These are phyloP conservation scores for Colletotrichum gloeosporioides DNA, from an alignment of 2,329 filamentous ascomycete species.

Conservation along the genomic window DNA sequence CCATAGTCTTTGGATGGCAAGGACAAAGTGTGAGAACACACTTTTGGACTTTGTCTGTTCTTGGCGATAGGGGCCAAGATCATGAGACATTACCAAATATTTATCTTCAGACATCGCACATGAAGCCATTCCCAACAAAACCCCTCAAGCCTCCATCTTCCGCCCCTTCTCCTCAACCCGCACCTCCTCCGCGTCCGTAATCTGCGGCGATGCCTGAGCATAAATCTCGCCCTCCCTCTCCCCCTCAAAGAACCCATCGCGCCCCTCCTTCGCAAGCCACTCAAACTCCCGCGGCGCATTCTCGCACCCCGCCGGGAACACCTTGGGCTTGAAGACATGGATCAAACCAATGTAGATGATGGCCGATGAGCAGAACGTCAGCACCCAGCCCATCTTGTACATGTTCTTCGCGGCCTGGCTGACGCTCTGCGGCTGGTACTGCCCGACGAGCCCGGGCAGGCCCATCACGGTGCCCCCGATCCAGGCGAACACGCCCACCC, in stretches of 20 bases:
- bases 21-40: rapidly evolving
- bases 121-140: rapidly evolving
- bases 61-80: rapidly evolving
- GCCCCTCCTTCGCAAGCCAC: constrained; percentile 28
- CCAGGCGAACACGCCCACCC: constrained; percentile 30
- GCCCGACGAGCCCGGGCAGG: constrained; percentile 30
- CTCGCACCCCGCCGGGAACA: constrained; percentile 28
- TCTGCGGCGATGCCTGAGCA: constrained; percentile 7
- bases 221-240: constrained; percentile 22
- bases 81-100: not conserved
- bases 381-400: constrained; percentile 35
- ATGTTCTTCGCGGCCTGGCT: constrained; percentile 28
- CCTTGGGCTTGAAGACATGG: constrained; percentile 24
- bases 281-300: constrained; percentile 21
- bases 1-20: not conserved
- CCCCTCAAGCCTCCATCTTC: not conserved
- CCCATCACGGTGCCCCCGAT: constrained; percentile 27
- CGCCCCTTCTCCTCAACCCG: not conserved
- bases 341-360: constrained; percentile 28
- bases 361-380: constrained; percentile 31
- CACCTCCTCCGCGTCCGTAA: constrained; percentile 8
- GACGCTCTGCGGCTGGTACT: constrained; percentile 29
- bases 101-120: not conserved
- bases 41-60: not conserved
- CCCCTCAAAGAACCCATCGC: constrained; percentile 29